Base-by-base conservation (phyloP, 129 eudicot genomes). In the Flaveria sonorensis region DNA sequence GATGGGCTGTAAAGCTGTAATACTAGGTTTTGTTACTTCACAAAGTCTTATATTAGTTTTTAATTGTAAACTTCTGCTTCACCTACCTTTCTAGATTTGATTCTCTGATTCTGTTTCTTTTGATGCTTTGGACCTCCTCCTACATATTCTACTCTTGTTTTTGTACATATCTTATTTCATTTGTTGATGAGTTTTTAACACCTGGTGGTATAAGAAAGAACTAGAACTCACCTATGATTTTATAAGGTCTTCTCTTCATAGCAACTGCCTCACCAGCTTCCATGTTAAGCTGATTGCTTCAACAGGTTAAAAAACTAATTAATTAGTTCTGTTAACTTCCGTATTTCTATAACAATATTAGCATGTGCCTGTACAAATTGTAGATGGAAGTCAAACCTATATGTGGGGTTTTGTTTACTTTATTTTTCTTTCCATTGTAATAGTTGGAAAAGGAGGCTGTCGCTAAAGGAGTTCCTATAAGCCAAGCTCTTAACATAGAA, bases 381-480 rank as follows among this genome's bases (percentile, higher is more conserved):
- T 30, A 30, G 36, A 30, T 57, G 30, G 30, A 57, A 57, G 12
- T 20, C 14, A 20, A 57, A 21, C 23, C 21, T 1, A 0, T 52
- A 14, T 52, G 51, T 66, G 73, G 64, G 15, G 43, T 50, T 30
- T 32, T 50, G 23, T 20, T 52, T 36, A 63, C 10, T 56, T 57
- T 47, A 61, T 11, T n/a, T 39, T 65, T 15, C 2, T 69, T 53
- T 14, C 11, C 67, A 14, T 56, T 30, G 24, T 51, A 55, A 71
- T 79, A 94, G 99, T 81, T 94, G 89, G 99, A 94, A 88, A 94
- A 94, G 86, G 99, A 94, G 85, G 97, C 99, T 69, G 80, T 77
- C 77, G 82, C 80, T 30, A 94, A 85, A 88, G 97, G 99, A 81
- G 87, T 86, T 80, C 86, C 94, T 26, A 19, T 83, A 68, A 85